Conservation (phyloP, 2,329 filamentous ascomycete species). For the Scedosporium boydii region DNA sequence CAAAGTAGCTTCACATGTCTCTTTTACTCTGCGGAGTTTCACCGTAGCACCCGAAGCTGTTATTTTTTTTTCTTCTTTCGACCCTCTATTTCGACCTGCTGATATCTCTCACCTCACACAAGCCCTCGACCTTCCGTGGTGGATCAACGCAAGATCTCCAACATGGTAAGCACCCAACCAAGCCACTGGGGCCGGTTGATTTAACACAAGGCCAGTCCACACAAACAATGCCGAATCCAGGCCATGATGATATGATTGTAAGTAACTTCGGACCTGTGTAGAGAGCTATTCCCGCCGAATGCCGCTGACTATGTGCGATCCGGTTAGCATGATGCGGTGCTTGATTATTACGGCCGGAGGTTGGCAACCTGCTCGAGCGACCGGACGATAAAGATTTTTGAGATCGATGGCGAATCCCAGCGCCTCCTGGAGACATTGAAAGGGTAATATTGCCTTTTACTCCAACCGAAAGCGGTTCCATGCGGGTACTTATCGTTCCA, state of each 20-base stretch:
- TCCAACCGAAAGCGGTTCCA: too few relatives aligned
- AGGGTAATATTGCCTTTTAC: constrained; percentile 49
- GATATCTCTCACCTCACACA: too few relatives aligned
- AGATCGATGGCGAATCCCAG: constrained; percentile 89
- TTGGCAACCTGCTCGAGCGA: constrained; percentile 96
- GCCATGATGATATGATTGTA: constrained; percentile 99
- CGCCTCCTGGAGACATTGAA: constrained; percentile 86
- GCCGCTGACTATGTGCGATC: neutral
- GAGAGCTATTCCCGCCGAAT: neutral
- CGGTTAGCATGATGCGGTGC: constrained; percentile 81
- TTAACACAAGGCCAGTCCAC: constrained; percentile 27
- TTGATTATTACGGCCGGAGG: constrained; percentile 96
- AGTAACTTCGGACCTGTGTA: constrained; percentile 25
- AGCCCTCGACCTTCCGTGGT: too few relatives aligned
- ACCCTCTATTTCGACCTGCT: too few relatives aligned
- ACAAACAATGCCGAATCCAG: constrained; percentile 35
- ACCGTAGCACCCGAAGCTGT: too few relatives aligned
- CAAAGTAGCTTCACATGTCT: too few relatives aligned
- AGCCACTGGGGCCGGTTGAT: constrained; percentile 1
- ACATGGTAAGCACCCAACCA: constrained; percentile 4
- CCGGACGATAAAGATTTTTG: constrained; percentile 98
- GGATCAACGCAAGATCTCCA: neutral
- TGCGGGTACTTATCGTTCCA: neutral
- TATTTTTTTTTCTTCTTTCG: too few relatives aligned
- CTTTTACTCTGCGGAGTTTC: too few relatives aligned